Percentiles rank a stretch among this genome's conserved stretches.
Evolutionary conservation across 2,329 filamentous ascomycete species (phyloP).

Genomic region (Seiridium cupressi): DNA sequence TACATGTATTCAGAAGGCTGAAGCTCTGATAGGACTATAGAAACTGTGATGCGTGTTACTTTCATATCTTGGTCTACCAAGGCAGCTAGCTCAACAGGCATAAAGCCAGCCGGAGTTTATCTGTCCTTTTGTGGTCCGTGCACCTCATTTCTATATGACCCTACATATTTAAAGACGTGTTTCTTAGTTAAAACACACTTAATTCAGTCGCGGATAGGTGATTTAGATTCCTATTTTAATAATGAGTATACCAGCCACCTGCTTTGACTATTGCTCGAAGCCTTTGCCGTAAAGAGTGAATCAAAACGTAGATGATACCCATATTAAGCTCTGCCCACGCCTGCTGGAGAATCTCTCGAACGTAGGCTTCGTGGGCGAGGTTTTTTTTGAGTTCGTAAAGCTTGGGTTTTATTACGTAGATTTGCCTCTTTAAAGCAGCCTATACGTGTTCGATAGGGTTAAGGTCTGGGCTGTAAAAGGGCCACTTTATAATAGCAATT

Average conservation of each 20-base stretch:
- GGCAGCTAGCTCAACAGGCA: no score
- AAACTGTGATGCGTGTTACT: no score
- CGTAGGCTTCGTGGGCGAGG: neutral
- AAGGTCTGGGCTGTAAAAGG: neutral
- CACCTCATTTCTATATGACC: no score
- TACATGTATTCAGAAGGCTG: no score
- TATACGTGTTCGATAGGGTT: neutral
- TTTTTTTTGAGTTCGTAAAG: neutral
- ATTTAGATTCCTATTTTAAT: neutral
- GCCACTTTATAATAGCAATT: neutral
- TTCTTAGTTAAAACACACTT: neutral
- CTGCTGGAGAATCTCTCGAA: neutral
- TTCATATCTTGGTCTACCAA: no score
- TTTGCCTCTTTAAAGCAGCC: neutral
- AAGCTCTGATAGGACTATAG: no score
- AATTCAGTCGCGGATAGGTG: neutral
- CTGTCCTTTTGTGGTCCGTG: no score
- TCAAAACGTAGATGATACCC: neutral
- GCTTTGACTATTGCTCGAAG: neutral
- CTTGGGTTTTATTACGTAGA: neutral
- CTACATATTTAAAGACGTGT: neutral
- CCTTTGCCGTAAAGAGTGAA: neutral
- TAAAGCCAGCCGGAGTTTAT: no score
- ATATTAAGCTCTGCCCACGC: neutral
- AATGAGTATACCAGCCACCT: neutral